Conservation (phyloP, 2,329 filamentous ascomycete genomes). For the Phialophora expanda region DNA sequence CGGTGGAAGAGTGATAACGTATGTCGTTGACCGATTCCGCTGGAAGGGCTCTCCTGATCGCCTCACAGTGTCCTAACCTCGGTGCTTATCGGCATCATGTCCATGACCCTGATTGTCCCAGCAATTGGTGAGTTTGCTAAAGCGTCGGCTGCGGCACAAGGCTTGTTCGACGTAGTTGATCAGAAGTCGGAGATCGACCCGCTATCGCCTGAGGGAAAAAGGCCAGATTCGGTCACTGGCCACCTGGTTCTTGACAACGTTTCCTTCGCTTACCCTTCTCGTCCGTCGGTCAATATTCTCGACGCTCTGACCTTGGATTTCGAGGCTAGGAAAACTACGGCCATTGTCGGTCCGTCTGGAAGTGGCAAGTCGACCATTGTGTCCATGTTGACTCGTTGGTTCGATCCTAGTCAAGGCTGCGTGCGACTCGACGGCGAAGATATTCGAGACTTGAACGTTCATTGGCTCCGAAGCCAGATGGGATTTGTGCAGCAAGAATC, state of each 20-base stretch:
- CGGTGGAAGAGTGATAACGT: slow-evolving; percentile 38
- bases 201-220: slow-evolving; percentile 69
- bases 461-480: slow-evolving; percentile 90
- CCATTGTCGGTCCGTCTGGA: slow-evolving; percentile 89
- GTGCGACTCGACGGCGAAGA: slow-evolving; percentile 83
- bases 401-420: slow-evolving; percentile 79
- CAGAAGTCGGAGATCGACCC: slow-evolving; percentile 83
- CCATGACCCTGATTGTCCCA: slow-evolving; percentile 47
- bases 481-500: slow-evolving; percentile 92
- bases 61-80: too few relatives aligned
- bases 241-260: slow-evolving; percentile 79
- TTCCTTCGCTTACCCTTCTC: slow-evolving; percentile 92
- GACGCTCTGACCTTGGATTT: slow-evolving; percentile 77
- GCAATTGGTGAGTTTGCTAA: slow-evolving; percentile 22
- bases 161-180: slow-evolving; percentile 87
- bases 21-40: too few relatives aligned
- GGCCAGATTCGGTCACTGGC: slow-evolving; percentile 73
- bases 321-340: slow-evolving; percentile 90
- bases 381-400: slow-evolving; percentile 90
- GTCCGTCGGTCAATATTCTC: slow-evolving; percentile 88
- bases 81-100: slow-evolving; percentile 39
- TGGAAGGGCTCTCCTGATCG: too few relatives aligned
- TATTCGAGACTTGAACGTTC: slow-evolving; percentile 78
- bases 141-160: slow-evolving; percentile 73
- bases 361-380: slow-evolving; percentile 95